These are phyloP conservation scores for Dillenia suffruticosa DNA, from an alignment of 164 flowering plant genomes.

Conservation along the genomic window DNA sequence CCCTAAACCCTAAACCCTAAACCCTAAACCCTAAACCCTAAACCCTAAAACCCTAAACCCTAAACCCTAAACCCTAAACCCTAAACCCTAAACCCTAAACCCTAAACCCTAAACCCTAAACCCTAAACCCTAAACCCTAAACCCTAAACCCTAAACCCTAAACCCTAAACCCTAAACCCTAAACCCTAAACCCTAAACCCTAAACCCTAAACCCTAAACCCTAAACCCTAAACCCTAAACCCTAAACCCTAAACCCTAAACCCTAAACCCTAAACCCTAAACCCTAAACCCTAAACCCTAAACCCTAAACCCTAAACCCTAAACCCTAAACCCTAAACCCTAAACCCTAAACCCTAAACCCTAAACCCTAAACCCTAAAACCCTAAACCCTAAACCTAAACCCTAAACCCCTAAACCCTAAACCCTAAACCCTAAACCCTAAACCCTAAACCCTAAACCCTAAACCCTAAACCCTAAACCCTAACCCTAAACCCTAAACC, in stretches of 20 bases:
- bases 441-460: background rate
- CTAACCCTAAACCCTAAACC: background rate
- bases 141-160: too few relatives aligned
- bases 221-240: background rate
- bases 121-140: too few relatives aligned
- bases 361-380: background rate
- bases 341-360: background rate
- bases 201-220: background rate
- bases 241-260: background rate
- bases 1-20: background rate
- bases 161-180: too few relatives aligned
- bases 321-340: background rate
- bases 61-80: too few relatives aligned
- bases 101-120: too few relatives aligned
- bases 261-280: background rate
- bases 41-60: background rate
- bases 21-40: background rate
- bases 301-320: background rate
- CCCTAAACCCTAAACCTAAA: background rate
- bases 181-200: too few relatives aligned
- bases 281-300: background rate
- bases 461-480: background rate
- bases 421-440: background rate
- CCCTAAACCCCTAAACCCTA: background rate
- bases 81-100: too few relatives aligned